Conservation (phyloP, 148 eudicot species). For the Silene conica region DNA sequence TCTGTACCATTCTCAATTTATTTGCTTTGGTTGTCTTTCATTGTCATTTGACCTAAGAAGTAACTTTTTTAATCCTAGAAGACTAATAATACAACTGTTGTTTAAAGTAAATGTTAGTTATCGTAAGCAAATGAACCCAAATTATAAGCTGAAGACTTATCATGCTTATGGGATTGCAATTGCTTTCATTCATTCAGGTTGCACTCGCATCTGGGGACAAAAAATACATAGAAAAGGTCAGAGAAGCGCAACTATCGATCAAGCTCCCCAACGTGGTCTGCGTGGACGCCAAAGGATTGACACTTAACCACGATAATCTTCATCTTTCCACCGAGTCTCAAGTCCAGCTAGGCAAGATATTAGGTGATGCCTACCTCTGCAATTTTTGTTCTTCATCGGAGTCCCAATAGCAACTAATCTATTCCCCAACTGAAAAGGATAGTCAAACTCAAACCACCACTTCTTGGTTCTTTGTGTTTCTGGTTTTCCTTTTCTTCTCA, state of each 20-base stretch:
- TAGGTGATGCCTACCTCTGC: conserved; percentile 67
- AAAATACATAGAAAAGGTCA: conserved; percentile 43
- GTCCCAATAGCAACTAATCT: background rate
- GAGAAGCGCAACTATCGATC: conserved; percentile 63
- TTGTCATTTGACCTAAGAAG: background rate
- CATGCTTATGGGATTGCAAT: background rate
- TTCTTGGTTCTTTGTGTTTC: conserved; percentile 3
- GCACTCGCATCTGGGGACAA: conserved; percentile 79
- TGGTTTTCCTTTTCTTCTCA: conserved; percentile 18
- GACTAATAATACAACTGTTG: background rate
- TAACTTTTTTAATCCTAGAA: background rate
- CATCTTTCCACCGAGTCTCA: conserved; percentile 71
- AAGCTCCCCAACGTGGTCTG: conserved; percentile 65
- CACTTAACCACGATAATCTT: conserved; percentile 58
- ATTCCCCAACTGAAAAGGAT: background rate
- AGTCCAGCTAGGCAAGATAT: conserved; percentile 57
- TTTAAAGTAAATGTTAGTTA: too few species aligned
- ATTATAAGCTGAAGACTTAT: background rate
- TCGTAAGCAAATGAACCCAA: background rate
- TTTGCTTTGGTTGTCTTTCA: too few species aligned
- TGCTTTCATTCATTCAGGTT: conserved; percentile 40
- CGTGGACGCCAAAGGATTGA: conserved; percentile 81
- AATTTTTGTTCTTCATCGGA: conserved; percentile 32
- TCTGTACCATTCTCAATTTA: too few species aligned
- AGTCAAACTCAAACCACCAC: background rate